Conservation (phyloP, 73 alveolate genomes). For the Blepharisma stoltei region DNA sequence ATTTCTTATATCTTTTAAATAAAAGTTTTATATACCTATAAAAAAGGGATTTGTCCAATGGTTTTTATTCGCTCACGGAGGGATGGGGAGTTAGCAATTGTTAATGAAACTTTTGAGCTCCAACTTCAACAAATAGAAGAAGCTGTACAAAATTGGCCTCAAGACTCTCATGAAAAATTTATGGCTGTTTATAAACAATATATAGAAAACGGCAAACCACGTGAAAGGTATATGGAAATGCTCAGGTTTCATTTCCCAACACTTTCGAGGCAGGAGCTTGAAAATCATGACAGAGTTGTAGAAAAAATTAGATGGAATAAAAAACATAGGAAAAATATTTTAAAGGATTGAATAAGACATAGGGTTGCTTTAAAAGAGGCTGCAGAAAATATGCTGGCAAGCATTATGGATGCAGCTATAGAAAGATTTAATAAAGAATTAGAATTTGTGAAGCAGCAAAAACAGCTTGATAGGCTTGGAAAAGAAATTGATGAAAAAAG, state of each 20-base stretch:
- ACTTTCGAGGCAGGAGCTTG: constrained; percentile 35
- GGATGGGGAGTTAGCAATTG: too few species aligned
- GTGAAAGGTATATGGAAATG: constrained; percentile 54
- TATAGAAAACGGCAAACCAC: constrained; percentile 33
- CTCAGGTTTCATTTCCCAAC: constrained; percentile 46
- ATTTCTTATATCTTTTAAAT: too few species aligned
- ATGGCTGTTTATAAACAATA: constrained; percentile 37
- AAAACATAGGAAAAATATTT: constrained; percentile 19
- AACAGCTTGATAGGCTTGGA: not conserved
- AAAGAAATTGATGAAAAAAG: not conserved
- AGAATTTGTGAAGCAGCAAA: constrained; percentile 4
- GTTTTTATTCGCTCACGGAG: too few species aligned
- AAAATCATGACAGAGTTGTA: constrained; percentile 35
- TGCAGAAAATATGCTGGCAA: constrained; percentile 20
- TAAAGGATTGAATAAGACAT: constrained; percentile 2
- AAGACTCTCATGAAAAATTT: not conserved
- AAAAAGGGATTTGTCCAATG: too few species aligned
- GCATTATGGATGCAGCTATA: not conserved
- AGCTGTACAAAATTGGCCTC: not conserved
- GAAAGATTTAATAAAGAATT: constrained; percentile 6
- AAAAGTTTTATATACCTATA: too few species aligned
- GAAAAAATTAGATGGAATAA: constrained; percentile 52
- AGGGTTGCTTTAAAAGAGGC: not conserved
- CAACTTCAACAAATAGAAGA: not conserved
- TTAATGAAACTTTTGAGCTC: not conserved